Base-by-base conservation (phyloP, 1,139 yeast species). In the Candida buenavistaensis region DNA sequence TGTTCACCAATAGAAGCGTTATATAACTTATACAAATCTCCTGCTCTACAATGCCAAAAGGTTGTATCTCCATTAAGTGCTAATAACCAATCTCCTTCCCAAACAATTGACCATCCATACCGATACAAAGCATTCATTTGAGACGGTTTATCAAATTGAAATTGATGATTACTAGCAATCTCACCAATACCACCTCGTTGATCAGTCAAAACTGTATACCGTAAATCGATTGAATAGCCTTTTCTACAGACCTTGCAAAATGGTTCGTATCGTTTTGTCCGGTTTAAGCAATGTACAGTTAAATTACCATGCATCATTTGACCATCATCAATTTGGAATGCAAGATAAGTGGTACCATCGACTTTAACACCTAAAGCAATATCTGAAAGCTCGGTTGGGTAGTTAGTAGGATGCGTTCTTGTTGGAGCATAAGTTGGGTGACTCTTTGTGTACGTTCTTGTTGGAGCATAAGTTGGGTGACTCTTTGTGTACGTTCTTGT, bases 131-230 rank as follows among this genome's bases (percentile, higher is more conserved):
- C 25, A 25, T 20, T 19, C 4, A 30, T 20, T 26, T 34, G 37
- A 52, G 70, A 68, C 29, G 70, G 70, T 35, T 68, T 69, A 44
- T 65, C 72, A 42, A 65, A 65, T 51, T 65, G 72, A 63, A 65
- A 65, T 50, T 66, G 72, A 53, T 65, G 57, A 57, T 65, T 66
- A 38, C 71, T 68, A 38, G 64, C 72, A 52, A 66, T 65, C 30
- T 69, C 60, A 20, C 72, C 72, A 40, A 64, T 51, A 55, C 71
- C 60, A 28, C 64, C 65, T 37, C 55, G 37, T 22, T 51, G 30
- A 41, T 65, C 72, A 15, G 46, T 55, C 44, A 66, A 58, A 11
- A 55, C 44, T 31, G 64, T 56, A 30, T 50, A 54, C 30, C 49
- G 45, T 46, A 66, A 57, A 17, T 51, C 44, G 40, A 64, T 47